Conservation (phyloP, 2,329 filamentous ascomycete genomes). For the Nothophaeocryptopus gaeumannii region DNA sequence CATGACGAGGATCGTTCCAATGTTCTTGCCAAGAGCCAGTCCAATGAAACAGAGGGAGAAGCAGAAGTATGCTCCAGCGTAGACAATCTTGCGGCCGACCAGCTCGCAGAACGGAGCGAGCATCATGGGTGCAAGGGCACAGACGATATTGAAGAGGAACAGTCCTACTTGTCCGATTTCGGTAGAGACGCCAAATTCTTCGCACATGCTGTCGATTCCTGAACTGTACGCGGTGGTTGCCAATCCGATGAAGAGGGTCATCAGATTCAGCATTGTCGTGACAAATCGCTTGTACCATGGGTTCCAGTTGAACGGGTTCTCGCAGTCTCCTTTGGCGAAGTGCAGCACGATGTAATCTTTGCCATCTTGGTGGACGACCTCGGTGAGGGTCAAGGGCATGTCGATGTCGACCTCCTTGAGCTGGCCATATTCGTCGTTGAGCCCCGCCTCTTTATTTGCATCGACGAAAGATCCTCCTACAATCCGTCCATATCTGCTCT, state of each 20-base stretch:
- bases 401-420: constrained; percentile 48
- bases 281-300: constrained; percentile 46
- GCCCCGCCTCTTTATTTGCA: constrained; percentile 31
- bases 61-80: constrained; percentile 46
- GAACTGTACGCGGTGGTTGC: constrained; percentile 55
- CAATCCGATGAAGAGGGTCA: constrained; percentile 55
- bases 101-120: constrained; percentile 52
- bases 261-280: constrained; percentile 48
- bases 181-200: constrained; percentile 43
- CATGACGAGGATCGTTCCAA: constrained; percentile 49
- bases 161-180: constrained; percentile 50
- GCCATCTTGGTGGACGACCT: constrained; percentile 43
- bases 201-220: constrained; percentile 47
- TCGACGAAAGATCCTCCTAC: constrained; percentile 41
- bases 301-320: constrained; percentile 54
- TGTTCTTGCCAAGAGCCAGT: constrained; percentile 48
- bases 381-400: constrained; percentile 49
- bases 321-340: constrained; percentile 46
- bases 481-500: constrained; percentile 34
- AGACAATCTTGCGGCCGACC: constrained; percentile 48
- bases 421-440: constrained; percentile 36
- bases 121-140: constrained; percentile 48
- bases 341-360: constrained; percentile 48
- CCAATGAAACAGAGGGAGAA: constrained; percentile 51
- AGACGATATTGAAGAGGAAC: constrained; percentile 51